Conservation (phyloP, 179 eudicot species). For the Vitellaria paradoxa region DNA sequence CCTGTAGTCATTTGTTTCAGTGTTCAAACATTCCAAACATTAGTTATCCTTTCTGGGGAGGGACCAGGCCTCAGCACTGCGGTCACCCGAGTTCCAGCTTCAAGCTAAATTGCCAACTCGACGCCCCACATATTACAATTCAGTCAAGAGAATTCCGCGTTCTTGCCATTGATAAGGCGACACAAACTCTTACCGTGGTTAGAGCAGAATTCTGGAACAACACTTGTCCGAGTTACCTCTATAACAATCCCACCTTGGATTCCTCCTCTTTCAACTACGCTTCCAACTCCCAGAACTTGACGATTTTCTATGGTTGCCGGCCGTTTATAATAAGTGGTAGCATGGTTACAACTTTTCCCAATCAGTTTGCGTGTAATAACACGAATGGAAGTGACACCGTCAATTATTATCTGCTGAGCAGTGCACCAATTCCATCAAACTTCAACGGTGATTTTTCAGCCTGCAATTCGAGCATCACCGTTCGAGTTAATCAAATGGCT, state of each 20-base stretch:
- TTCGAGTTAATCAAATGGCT: constrained; percentile 15
- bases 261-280: constrained; percentile 16
- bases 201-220: constrained; percentile 23
- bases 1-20: constrained; percentile 16
- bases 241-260: constrained; percentile 30
- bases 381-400: too few relatives aligned
- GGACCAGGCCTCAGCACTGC: constrained; percentile 24
- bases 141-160: constrained; percentile 20
- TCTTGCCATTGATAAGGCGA: constrained; percentile 5
- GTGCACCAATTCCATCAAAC: background rate
- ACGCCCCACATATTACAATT: background rate
- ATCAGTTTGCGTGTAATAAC: too few relatives aligned
- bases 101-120: constrained; percentile 28
- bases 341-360: too few relatives aligned
- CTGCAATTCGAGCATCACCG: constrained; percentile 11
- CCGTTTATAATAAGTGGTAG: too few relatives aligned
- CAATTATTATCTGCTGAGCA: too few relatives aligned
- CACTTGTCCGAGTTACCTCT: constrained; percentile 15
- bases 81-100: constrained; percentile 40
- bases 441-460: too few relatives aligned
- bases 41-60: constrained; percentile 42
- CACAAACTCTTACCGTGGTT: constrained; percentile 20
- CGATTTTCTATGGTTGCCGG: constrained; percentile 35
- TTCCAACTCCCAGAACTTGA: constrained; percentile 19
- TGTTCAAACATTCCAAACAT: constrained; percentile 21